phyloP scores from a whole-genome alignment of 352 stramenopile species.

The Pythium apleroticum region DNA sequence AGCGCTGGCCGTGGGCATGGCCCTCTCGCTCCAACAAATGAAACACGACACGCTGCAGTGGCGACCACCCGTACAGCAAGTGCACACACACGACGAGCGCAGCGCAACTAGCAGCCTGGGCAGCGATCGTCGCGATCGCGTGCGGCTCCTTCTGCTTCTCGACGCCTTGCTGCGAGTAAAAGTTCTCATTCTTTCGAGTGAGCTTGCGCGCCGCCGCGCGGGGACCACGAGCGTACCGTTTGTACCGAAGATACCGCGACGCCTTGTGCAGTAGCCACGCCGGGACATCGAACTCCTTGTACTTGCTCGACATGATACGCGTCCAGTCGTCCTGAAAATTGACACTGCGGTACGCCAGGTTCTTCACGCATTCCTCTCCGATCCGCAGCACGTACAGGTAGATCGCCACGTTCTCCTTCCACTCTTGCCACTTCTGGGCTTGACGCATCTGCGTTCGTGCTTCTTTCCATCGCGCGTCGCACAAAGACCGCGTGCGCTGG shows the following conservation, averaged over 20 bases:
- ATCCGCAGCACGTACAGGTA: slow-evolving; percentile 83
- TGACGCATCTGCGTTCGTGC: slow-evolving; percentile 51
- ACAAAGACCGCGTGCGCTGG: slow-evolving; percentile 61
- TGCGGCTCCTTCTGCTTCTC: slow-evolving; percentile 60
- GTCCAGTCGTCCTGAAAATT: slow-evolving; percentile 78
- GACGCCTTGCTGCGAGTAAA: slow-evolving; percentile 74
- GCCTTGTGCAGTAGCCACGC: slow-evolving; percentile 76
- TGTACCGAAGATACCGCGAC: slow-evolving; percentile 82
- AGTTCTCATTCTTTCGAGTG: slow-evolving; percentile 66
- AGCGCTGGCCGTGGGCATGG: slow-evolving; percentile 4
- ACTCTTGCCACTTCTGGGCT: slow-evolving; percentile 64
- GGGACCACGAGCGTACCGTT: slow-evolving; percentile 76
- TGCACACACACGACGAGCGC: slow-evolving; percentile 78
- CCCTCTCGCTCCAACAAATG: slow-evolving; percentile 48
- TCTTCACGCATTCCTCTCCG: slow-evolving; percentile 83
- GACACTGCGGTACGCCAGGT: slow-evolving; percentile 71
- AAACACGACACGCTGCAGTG: slow-evolving; percentile 64
- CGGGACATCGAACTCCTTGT: slow-evolving; percentile 34
- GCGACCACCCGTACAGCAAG: slow-evolving; percentile 73
- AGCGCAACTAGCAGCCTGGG: slow-evolving; percentile 74
- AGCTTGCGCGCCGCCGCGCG: slow-evolving; percentile 53
- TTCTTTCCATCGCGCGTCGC: slow-evolving; percentile 69
- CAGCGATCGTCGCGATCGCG: slow-evolving; percentile 70
- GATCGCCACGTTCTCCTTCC: slow-evolving; percentile 72
- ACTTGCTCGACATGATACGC: slow-evolving; percentile 47